Conservation (phyloP, 2,329 filamentous ascomycete genomes). For the Trichoderma arundinaceum region DNA sequence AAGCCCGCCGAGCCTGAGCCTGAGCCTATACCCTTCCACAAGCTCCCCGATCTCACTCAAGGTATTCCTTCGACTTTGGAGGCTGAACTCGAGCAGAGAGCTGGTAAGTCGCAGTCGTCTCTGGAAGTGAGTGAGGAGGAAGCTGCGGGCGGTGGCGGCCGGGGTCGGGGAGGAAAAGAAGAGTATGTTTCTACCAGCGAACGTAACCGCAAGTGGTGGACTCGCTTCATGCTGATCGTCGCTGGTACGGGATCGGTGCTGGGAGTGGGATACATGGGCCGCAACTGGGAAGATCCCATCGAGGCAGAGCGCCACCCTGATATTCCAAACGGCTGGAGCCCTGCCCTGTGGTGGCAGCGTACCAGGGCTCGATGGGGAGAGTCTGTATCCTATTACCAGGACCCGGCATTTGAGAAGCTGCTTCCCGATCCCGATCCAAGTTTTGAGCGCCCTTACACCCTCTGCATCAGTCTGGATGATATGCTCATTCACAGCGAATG, state of each 20-base stretch:
- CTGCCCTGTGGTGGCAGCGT: constrained; percentile 79
- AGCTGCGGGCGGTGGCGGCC: constrained; percentile 40
- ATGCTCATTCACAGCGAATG: constrained; percentile 94
- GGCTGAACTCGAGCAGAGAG: constrained; percentile 66
- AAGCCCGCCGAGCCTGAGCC: constrained; percentile 44
- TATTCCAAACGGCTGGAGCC: constrained; percentile 79
- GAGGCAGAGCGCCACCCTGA: constrained; percentile 73
- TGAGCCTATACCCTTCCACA: constrained; percentile 61
- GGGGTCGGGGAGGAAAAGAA: constrained; percentile 58
- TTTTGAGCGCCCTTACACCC: constrained; percentile 85
- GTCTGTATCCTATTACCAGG: constrained; percentile 89
- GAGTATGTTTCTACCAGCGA: constrained; percentile 93
- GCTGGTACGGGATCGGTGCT: constrained; percentile 62
- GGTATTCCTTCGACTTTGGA: constrained; percentile 92
- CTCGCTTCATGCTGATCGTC: constrained; percentile 73
- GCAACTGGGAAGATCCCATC: constrained; percentile 84
- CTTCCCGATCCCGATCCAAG: constrained; percentile 81
- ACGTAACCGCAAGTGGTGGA: constrained; percentile 75
- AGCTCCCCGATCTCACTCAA: constrained; percentile 88
- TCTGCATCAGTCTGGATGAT: constrained; percentile 92
- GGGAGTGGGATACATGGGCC: constrained; percentile 76
- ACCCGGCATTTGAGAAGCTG: constrained; percentile 92
- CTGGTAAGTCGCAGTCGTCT: constrained; percentile 42
- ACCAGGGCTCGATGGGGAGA: constrained; percentile 75
- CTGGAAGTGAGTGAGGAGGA: constrained; percentile 47